phyloP scores from a whole-genome alignment of 805 yeast species.

The Kodamaea lidongshanica region DNA sequence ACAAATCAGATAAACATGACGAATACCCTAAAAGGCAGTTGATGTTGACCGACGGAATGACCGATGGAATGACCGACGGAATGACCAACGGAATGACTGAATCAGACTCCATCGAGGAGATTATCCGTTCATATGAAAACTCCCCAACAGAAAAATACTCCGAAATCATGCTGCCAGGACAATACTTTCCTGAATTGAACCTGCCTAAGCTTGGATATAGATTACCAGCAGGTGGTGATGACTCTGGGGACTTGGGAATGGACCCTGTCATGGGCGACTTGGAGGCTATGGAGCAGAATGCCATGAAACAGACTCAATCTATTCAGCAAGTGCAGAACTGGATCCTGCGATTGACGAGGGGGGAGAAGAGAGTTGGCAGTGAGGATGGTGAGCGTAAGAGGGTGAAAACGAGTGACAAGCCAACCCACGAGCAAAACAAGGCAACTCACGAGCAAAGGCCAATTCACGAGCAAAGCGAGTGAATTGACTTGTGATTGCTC shows the following conservation, averaged over 20 bases:
- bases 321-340: constrained; percentile 53
- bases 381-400: not conserved
- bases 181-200: not conserved
- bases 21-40: constrained; percentile 3
- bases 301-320: constrained; percentile 45
- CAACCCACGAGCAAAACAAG: no score
- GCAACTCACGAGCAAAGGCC: no score
- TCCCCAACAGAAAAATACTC: constrained; percentile 10
- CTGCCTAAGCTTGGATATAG: no score
- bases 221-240: constrained; percentile 25
- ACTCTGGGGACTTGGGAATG: constrained; percentile 10
- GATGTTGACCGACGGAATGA: constrained; percentile 8
- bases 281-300: constrained; percentile 41
- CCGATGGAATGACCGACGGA: not conserved
- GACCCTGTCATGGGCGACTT: constrained; percentile 10
- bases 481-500: no score
- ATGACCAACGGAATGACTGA: not conserved
- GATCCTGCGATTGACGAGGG: constrained; percentile 33
- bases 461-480: no score
- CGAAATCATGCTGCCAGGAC: constrained; percentile 1
- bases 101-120: constrained; percentile 21
- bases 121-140: constrained; percentile 22
- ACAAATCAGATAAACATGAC: no score
- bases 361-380: not conserved
- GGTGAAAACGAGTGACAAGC: no score